These are phyloP conservation scores for Oxytropis ochrocephala DNA, from an alignment of 306 rosid species.

Conservation along the genomic window DNA sequence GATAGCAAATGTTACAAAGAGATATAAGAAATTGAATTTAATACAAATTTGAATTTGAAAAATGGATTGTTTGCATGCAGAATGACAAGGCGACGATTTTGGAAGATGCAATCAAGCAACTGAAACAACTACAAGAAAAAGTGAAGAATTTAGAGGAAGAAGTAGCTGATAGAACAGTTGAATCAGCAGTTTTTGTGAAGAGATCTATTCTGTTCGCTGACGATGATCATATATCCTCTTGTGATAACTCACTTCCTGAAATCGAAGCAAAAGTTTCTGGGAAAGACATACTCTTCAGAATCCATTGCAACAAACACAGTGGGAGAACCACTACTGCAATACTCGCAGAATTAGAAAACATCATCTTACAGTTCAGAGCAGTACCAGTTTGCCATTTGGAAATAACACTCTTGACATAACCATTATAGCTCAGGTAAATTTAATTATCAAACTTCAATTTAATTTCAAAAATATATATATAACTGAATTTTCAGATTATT, in stretches of 20 bases:
- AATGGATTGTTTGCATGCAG: conserved; percentile 40
- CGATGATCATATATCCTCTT: conserved; percentile 25
- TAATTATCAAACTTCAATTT: not conserved
- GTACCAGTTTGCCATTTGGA: conserved; percentile 62
- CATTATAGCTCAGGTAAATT: conserved; percentile 30
- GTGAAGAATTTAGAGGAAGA: conserved; percentile 53
- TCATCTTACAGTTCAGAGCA: conserved; percentile 42
- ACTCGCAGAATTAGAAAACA: conserved; percentile 41
- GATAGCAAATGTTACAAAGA: too few relatives aligned
- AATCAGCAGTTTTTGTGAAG: conserved; percentile 49
- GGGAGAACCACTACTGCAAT: conserved; percentile 32
- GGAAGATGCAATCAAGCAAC: conserved; percentile 61
- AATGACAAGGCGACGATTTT: conserved; percentile 87
- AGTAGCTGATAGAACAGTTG: conserved; percentile 38
- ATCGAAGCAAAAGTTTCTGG: conserved; percentile 68
- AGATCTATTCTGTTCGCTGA: conserved; percentile 32
- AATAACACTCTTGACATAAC: conserved; percentile 53
- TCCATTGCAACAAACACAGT: conserved; percentile 47
- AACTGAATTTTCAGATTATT: not conserved
- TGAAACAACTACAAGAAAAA: conserved; percentile 56
- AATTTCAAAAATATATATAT: too few relatives aligned
- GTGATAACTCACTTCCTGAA: conserved; percentile 44
- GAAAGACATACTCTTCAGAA: conserved; percentile 52
- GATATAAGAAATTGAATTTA: too few relatives aligned
- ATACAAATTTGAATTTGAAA: not conserved